Conservation (phyloP, 257 asterid genomes). For the Cruciata laevipes region DNA sequence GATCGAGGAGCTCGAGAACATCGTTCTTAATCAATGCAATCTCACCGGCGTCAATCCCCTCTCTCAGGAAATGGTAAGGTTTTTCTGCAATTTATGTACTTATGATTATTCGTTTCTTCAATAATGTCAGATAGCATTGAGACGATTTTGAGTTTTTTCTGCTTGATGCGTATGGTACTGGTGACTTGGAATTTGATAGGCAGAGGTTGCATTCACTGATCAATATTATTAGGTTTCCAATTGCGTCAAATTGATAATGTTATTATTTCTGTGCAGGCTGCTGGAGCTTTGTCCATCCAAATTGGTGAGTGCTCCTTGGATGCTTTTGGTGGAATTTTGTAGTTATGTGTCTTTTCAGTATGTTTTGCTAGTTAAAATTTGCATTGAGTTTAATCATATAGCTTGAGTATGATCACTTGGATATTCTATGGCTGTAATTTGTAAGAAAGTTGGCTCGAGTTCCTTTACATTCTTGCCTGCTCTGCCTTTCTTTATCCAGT, state of each 20-base stretch:
- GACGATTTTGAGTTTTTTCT: background rate
- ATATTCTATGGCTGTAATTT: background rate
- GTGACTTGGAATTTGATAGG: background rate
- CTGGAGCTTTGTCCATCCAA: slow-evolving; percentile 92
- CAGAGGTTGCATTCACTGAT: background rate
- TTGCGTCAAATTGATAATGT: background rate
- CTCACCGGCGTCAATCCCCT: slow-evolving; percentile 96
- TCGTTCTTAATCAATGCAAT: slow-evolving; percentile 72
- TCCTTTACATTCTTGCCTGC: background rate
- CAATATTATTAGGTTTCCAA: background rate
- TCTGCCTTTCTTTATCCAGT: background rate
- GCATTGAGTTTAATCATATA: background rate
- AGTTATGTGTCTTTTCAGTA: background rate
- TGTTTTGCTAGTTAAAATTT: background rate
- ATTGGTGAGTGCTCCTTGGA: slow-evolving; percentile 49
- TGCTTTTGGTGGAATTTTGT: background rate
- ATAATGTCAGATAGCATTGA: background rate
- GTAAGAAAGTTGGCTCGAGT: background rate
- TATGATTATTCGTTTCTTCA: background rate
- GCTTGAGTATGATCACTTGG: background rate
- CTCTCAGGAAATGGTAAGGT: slow-evolving; percentile 87
- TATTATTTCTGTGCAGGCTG: slow-evolving; percentile 63
- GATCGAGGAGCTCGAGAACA: slow-evolving; percentile 65
- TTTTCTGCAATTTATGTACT: background rate
- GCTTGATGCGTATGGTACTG: background rate